phyloP scores from a whole-genome alignment of 1,284 basidiomycete genomes.

The Coniferiporia sulphurascens region DNA sequence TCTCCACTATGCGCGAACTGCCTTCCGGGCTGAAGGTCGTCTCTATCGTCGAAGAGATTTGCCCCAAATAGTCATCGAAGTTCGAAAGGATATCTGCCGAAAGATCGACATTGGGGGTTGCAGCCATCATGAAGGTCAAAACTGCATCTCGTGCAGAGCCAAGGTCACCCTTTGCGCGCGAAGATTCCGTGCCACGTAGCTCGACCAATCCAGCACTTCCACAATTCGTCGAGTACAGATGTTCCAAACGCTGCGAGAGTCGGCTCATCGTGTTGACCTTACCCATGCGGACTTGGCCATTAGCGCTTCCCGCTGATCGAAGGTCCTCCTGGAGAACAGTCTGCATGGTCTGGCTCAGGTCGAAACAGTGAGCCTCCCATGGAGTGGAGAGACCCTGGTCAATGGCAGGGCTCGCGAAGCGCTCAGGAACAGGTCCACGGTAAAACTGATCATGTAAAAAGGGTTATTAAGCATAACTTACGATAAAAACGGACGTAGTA shows the following conservation, averaged over 20 bases:
- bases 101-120: conserved; percentile 53
- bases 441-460: conserved; percentile 51
- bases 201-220: not conserved
- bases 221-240: conserved; percentile 13
- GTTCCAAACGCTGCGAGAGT: conserved; percentile 7
- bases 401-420: conserved; percentile 30
- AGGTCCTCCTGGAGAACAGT: conserved; percentile 1
- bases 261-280: not conserved
- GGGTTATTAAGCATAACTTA: not conserved
- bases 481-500: conserved; percentile 9
- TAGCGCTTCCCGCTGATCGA: not conserved
- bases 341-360: conserved; percentile 30
- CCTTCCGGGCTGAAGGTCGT: conserved; percentile 47
- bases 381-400: conserved; percentile 38
- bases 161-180: conserved; percentile 13
- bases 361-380: conserved; percentile 53
- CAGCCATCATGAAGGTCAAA: conserved; percentile 72
- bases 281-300: conserved; percentile 5
- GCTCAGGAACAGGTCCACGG: conserved; percentile 42
- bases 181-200: not conserved
- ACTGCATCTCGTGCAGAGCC: conserved; percentile 45
- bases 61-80: conserved; percentile 44
- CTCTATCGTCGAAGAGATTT: conserved; percentile 47
- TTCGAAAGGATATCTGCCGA: conserved; percentile 46
- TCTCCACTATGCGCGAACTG: conserved; percentile 31